Evolutionary conservation across 768 basidiomycete genomes (phyloP), one percentile per base, ranked within the genome.

Genomic region (Mrakia gelida): DNA sequence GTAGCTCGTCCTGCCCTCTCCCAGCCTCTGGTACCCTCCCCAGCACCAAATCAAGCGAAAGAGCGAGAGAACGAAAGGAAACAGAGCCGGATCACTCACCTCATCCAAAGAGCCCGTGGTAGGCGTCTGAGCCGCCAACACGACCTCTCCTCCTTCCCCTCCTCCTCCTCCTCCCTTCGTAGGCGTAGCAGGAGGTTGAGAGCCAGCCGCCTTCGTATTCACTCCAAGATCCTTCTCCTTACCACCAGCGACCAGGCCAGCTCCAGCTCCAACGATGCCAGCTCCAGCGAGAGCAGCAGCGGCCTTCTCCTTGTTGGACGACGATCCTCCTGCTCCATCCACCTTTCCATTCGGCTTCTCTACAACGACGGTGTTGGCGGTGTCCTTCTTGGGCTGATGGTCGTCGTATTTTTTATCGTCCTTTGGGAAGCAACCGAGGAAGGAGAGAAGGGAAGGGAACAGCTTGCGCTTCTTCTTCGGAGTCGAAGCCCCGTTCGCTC

Each of bases 81-180:
- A 15, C 1, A 45, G 11, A 45, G 45, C 1, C 2, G 45, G 7
- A 45, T 11, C 15, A 45, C 75, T 54, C 9, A 76, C 75, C 75
- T 78, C 77, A 56, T 78, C 77, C 28, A 78, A 62, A 6, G 71
- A 61, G 23, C 59, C 59, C 10, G 70, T 73, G 15, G 49, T 56
- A 38, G 77, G 77, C 30, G 72, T 78, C 32, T 59, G 49, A 23
- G 77, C 52, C 1, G 77, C 59, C 49, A 73, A 23, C 18, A 78
- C 41, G 16, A 78, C 71, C 23, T 78, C 71, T 1, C 49, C 56
- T 15, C 49, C 62, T 38, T 67, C 32, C 11, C 34, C 65, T 41
- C 34, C 38, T 67, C 67, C 67, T 26, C 34, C 67, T 67, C 67
- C 67, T 26, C 34, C 67, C 67, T 70, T 70, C 21, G 67, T 70